Evolutionary conservation across 2,329 filamentous ascomycete genomes (phyloP), one percentile per base, ranked within the genome.

Genomic region (Chaetomium sp.): DNA sequence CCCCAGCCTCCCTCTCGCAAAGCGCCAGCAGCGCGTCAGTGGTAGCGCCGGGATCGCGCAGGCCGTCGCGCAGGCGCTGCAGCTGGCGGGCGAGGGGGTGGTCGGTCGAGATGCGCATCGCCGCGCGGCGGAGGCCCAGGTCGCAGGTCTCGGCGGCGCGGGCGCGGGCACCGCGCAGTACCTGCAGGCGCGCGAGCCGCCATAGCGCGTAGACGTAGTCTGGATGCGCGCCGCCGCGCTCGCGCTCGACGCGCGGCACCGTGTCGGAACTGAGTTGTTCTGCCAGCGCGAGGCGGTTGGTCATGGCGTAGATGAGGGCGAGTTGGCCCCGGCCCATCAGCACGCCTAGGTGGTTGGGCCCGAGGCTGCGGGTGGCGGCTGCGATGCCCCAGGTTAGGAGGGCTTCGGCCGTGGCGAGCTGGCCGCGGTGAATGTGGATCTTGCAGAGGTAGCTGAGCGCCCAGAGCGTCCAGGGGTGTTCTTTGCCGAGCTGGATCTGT

Each of bases 371-470:
- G 13, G 56, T 58, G 25, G 56, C 56, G 16, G 56, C 38, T 3
- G 23, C 56, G 4, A 58, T 8, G 27, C 38, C 35, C 27, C 42
- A 33, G 38, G 12, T 33, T 13, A 58, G 38, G 19, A 47, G 35
- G n/a, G 23, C 38, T 49, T 58, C 56, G 25, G 56, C 25, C 10
- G 45, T 10, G 21, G 21, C 19, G 25, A 58, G 56, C 2, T n/a
- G 38, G 23, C 56, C 56, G 38, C 29, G 38, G 38, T 45, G 56
- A 38, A 58, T 58, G 25, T 58, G 10, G 56, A 58, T 49, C n/a
- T 58, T 58, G 56, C 35, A 58, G 38, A 58, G 56, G 23, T 58
- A 58, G 38, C 56, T 58, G 56, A 58, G 56, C 4, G 38, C 56
- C 56, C 56, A 58, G 21, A 58, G 56, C 21, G 56, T 58, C 56